Evolutionary conservation across 495 filamentous ascomycete genomes (phyloP).

Genomic region (Diplogelasinospora grovesii): DNA sequence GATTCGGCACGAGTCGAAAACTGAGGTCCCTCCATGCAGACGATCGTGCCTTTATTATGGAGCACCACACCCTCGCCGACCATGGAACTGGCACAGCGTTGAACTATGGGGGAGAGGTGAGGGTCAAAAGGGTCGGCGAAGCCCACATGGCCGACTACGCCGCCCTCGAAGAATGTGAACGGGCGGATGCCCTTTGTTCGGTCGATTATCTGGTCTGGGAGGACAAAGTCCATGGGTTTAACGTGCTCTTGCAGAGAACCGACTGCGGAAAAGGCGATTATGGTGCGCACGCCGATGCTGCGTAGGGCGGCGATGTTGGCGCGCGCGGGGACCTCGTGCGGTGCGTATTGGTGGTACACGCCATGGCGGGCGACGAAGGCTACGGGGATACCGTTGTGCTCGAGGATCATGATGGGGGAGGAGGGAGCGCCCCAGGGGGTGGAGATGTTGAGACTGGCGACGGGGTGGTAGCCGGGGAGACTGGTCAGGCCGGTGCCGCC

Average conservation of each 20-base stretch:
- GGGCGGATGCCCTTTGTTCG: constrained; percentile 90
- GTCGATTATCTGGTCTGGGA: constrained; percentile 95
- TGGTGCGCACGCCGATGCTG: constrained; percentile 75
- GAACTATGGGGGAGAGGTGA: constrained; percentile 63
- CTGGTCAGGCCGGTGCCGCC: constrained; percentile 86
- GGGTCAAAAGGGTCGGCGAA: constrained; percentile 95
- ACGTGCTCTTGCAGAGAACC: constrained; percentile 88
- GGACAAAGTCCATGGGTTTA: constrained; percentile 88
- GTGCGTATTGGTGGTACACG: constrained; percentile 76
- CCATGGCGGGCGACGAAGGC: constrained; percentile 95
- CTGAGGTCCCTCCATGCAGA: constrained; percentile 97
- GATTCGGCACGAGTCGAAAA: constrained; percentile 97
- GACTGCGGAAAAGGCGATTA: constrained; percentile 94
- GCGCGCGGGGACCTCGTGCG: constrained; percentile 82
- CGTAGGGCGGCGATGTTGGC: constrained; percentile 96
- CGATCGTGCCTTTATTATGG: constrained; percentile 69
- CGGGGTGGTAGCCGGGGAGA: constrained; percentile 66
- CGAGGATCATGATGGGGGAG: constrained; percentile 82
- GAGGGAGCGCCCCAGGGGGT: constrained; percentile 95
- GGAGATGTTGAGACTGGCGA: constrained; percentile 60
- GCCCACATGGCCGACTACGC: constrained; percentile 87
- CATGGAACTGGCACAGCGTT: constrained; percentile 64
- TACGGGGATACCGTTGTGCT: constrained; percentile 72
- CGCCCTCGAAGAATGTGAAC: constrained; percentile 93
- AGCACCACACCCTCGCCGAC: constrained; percentile 71